These are phyloP conservation scores for Spergularia marina DNA, from an alignment of 148 eudicot genomes.

Conservation along the genomic window DNA sequence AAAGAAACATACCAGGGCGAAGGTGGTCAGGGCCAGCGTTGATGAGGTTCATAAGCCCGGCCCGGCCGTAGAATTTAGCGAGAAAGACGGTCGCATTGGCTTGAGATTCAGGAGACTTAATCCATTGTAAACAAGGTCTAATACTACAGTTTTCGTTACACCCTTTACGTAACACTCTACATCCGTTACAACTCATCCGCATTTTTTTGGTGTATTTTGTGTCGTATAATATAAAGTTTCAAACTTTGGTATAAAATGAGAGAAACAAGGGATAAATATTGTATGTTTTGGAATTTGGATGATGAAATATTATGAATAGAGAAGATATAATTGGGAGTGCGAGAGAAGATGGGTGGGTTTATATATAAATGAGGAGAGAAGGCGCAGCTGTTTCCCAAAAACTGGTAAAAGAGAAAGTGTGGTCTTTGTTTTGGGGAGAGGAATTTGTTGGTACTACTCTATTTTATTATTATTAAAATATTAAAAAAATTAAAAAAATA, in stretches of 20 bases:
- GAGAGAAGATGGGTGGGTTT: not conserved
- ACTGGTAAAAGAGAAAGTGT: slow-evolving; percentile 20
- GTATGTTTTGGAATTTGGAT: not conserved
- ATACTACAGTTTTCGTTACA: slow-evolving; percentile 72
- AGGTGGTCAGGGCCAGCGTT: slow-evolving; percentile 66
- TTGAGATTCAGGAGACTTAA: slow-evolving; percentile 58
- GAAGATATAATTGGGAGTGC: not conserved
- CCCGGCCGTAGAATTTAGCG: slow-evolving; percentile 91
- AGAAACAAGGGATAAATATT: not conserved
- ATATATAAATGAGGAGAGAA: slow-evolving; percentile 21
- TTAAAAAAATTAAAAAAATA: too few species aligned
- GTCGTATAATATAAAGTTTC: not conserved
- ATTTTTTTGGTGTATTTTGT: slow-evolving; percentile 22
- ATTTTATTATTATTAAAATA: not conserved
- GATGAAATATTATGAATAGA: not conserved
- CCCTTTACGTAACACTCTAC: slow-evolving; percentile 73
- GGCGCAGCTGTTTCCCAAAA: slow-evolving; percentile 43
- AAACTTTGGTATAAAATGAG: not conserved
- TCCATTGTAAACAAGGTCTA: slow-evolving; percentile 76
- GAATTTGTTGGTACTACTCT: too few species aligned
- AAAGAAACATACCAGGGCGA: slow-evolving; percentile 58
- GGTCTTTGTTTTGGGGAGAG: not conserved
- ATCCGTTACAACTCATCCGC: slow-evolving; percentile 90
- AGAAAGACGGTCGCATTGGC: slow-evolving; percentile 86
- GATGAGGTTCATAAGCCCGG: slow-evolving; percentile 77